Conservation (phyloP, 495 filamentous ascomycete genomes). For the Talaromyces nanjingensis region DNA sequence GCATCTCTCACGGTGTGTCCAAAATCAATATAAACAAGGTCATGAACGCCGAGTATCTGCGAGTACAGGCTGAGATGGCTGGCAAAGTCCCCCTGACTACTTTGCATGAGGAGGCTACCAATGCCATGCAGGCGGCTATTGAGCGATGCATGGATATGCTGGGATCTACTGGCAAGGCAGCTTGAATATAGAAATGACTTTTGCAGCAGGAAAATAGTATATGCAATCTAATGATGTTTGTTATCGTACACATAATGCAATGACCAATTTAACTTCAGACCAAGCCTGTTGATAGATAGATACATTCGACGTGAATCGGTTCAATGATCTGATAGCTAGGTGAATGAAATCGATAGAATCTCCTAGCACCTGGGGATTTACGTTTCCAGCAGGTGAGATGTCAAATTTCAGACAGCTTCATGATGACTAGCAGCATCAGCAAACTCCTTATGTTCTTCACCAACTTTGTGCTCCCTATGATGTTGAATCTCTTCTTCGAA, state of each 20-base stretch:
- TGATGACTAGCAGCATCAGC: slow-evolving; percentile 11
- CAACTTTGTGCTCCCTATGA: slow-evolving; percentile 9
- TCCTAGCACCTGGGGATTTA: no score
- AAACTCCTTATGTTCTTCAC: slow-evolving; percentile 1
- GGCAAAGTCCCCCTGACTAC: slow-evolving; percentile 59
- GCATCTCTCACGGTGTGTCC: slow-evolving; percentile 62
- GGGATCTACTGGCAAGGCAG: slow-evolving; percentile 57
- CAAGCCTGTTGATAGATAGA: neutral
- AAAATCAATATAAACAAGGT: slow-evolving; percentile 84
- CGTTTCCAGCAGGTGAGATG: no score
- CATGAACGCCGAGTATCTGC: slow-evolving; percentile 64
- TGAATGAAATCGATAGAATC: no score
- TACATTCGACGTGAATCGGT: neutral
- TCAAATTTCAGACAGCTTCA: slow-evolving; percentile 13
- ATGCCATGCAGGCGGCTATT: slow-evolving; percentile 67
- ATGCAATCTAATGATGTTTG: neutral
- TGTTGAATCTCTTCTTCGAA: slow-evolving; percentile 25
- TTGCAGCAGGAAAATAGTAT: neutral
- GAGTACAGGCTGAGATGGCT: slow-evolving; percentile 58
- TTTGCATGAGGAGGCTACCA: slow-evolving; percentile 65
- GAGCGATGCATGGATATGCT: slow-evolving; percentile 70
- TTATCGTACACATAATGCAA: neutral
- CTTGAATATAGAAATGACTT: neutral
- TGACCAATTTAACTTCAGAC: neutral
- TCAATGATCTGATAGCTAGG: no score